These are phyloP conservation scores for Nakazawaea ishiwadae DNA, from an alignment of 805 yeast genomes.

Conservation along the genomic window DNA sequence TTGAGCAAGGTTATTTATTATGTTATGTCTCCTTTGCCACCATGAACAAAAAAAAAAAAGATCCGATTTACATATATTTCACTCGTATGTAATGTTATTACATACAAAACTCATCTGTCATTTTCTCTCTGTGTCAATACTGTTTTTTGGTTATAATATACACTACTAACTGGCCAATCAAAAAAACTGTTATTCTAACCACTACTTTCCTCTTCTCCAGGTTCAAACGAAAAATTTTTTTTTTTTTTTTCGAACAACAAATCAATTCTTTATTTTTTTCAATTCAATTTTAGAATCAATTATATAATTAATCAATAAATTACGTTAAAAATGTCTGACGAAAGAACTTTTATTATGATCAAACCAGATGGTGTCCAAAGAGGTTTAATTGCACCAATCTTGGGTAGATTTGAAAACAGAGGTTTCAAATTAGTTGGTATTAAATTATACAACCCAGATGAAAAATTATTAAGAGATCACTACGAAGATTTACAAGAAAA, in stretches of 20 bases:
- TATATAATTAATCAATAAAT: background rate
- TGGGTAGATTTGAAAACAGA: slow-evolving; percentile 92
- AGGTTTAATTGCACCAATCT: slow-evolving; percentile 86
- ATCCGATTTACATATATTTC: too few species aligned
- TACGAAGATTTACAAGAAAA: slow-evolving; percentile 92
- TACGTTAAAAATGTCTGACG: slow-evolving; percentile 47
- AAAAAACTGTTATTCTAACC: too few species aligned
- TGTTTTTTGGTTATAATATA: too few species aligned
- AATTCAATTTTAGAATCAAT: background rate
- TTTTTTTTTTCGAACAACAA: background rate
- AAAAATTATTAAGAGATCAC: slow-evolving; percentile 84
- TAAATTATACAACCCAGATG: slow-evolving; percentile 86
- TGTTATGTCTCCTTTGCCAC: too few species aligned
- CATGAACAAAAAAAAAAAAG: too few species aligned
- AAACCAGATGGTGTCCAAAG: slow-evolving; percentile 99
- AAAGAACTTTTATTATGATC: slow-evolving; percentile 89
- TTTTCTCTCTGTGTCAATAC: too few species aligned
- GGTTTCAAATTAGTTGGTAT: slow-evolving; percentile 97
- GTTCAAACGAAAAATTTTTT: background rate
- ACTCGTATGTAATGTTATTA: too few species aligned
- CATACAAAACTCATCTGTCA: too few species aligned
- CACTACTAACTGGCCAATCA: too few species aligned
- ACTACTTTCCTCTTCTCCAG: too few species aligned
- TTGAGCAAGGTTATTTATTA: too few species aligned
- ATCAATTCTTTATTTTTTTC: background rate